A percentile compares a stretch with the other conserved stretches of the same genome.
Conservation (phyloP, 2,329 filamentous ascomycete species). For the Coleophoma crateriformis region DNA sequence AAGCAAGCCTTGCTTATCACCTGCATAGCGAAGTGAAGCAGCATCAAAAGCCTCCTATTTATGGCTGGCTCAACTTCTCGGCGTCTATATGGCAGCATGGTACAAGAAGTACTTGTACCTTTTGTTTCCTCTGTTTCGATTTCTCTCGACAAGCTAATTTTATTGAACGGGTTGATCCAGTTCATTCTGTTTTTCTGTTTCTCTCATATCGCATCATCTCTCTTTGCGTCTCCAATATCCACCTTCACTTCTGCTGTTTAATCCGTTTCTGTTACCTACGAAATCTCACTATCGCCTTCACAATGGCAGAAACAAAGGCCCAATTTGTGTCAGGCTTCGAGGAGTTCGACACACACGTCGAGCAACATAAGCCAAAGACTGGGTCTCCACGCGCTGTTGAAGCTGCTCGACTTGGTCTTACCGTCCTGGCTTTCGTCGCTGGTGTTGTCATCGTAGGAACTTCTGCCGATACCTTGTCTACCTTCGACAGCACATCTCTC, state of each 20-base stretch:
- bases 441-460: conserved; percentile 48
- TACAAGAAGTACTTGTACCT: conserved; percentile 24
- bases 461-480: conserved; percentile 45
- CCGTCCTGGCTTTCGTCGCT: conserved; percentile 42
- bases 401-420: conserved; percentile 40
- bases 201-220: background rate
- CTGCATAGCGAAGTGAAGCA: too few species aligned
- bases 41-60: conserved; percentile 14
- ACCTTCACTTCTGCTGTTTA: conserved; percentile 1
- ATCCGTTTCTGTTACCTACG: background rate
- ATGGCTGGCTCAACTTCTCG: conserved; percentile 11
- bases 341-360: conserved; percentile 14
- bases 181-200: conserved; percentile 5
- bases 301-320: conserved; percentile 6
- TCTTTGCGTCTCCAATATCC: conserved; percentile 4
- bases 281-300: background rate
- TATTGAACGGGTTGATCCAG: conserved; percentile 9
- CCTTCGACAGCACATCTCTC: conserved; percentile 49
- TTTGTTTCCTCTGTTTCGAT: conserved; percentile 13
- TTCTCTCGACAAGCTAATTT: conserved; percentile 2
- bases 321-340: conserved; percentile 11
- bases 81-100: conserved; percentile 14
- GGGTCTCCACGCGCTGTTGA: conserved; percentile 27
- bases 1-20: too few species aligned
- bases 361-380: background rate